phyloP scores from a whole-genome alignment of 257 asterid genomes.

The Osmanthus fragrans region DNA sequence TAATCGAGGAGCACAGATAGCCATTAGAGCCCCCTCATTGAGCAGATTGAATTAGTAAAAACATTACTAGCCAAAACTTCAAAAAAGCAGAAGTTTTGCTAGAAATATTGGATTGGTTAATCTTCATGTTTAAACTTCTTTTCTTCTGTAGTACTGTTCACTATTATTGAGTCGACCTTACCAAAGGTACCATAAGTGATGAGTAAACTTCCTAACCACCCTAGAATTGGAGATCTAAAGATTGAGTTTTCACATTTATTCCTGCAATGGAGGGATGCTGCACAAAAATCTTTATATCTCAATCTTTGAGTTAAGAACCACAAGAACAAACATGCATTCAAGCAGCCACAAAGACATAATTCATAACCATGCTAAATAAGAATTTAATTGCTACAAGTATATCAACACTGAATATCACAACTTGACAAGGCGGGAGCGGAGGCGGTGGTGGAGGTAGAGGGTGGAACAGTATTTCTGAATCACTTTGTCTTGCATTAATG shows the following conservation, averaged over 20 bases:
- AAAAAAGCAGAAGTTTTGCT: too few relatives aligned
- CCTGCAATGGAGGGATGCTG: not conserved
- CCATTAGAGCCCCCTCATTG: too few relatives aligned
- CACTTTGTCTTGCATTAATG: not conserved
- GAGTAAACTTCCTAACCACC: too few relatives aligned
- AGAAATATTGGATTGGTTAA: too few relatives aligned
- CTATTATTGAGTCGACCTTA: too few relatives aligned
- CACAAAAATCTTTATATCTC: too few relatives aligned
- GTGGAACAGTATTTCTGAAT: not conserved
- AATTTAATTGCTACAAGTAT: not conserved
- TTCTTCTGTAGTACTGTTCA: too few relatives aligned
- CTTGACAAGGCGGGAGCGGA: not conserved
- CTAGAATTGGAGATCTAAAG: not conserved
- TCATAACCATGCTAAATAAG: not conserved
- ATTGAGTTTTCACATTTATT: not conserved
- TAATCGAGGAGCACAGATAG: too few relatives aligned
- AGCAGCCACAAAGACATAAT: not conserved
- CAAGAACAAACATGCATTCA: not conserved
- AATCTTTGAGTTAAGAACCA: not conserved
- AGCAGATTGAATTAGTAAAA: too few relatives aligned
- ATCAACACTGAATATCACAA: not conserved
- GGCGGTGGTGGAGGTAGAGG: not conserved
- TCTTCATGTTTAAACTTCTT: too few relatives aligned
- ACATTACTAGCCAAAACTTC: too few relatives aligned
- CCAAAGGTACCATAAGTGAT: too few relatives aligned